These are phyloP conservation scores for Gossypium anomalum DNA, from an alignment of 345 rosid genomes.

Conservation along the genomic window DNA sequence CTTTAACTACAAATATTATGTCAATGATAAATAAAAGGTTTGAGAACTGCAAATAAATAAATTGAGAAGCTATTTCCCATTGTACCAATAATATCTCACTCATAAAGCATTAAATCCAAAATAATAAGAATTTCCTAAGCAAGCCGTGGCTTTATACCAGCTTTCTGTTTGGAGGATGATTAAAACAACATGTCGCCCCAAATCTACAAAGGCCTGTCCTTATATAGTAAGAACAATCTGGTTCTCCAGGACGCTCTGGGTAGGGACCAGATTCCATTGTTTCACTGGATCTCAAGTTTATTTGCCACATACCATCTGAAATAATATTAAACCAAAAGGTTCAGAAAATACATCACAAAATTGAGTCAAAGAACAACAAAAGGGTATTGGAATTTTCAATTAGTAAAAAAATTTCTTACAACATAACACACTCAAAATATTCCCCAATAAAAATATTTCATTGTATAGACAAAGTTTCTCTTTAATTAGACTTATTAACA, in stretches of 20 bases:
- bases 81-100: constrained; percentile 13
- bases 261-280: constrained; percentile 64
- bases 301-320: constrained; percentile 90
- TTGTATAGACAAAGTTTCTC: not conserved
- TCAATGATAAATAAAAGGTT: not conserved
- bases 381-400: not conserved
- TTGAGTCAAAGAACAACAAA: not conserved
- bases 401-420: not conserved
- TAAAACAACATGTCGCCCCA: constrained; percentile 44
- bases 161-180: constrained; percentile 76
- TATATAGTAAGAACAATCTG: constrained; percentile 91
- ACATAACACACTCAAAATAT: not conserved
- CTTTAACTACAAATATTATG: constrained; percentile 3
- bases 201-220: constrained; percentile 97
- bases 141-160: constrained; percentile 50
- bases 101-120: constrained; percentile 6
- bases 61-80: constrained; percentile 1
- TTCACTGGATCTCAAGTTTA: constrained; percentile 69
- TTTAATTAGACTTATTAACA: not conserved
- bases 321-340: constrained; percentile 18
- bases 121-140: constrained; percentile 17
- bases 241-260: constrained; percentile 92
- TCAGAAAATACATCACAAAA: constrained; percentile 20
- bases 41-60: not conserved
- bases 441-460: not conserved